A percentile compares a stretch with the other conserved stretches of the same genome.
Evolutionary conservation across 495 filamentous ascomycete species (phyloP).

Genomic region (Hyaloscypha bicolor): DNA sequence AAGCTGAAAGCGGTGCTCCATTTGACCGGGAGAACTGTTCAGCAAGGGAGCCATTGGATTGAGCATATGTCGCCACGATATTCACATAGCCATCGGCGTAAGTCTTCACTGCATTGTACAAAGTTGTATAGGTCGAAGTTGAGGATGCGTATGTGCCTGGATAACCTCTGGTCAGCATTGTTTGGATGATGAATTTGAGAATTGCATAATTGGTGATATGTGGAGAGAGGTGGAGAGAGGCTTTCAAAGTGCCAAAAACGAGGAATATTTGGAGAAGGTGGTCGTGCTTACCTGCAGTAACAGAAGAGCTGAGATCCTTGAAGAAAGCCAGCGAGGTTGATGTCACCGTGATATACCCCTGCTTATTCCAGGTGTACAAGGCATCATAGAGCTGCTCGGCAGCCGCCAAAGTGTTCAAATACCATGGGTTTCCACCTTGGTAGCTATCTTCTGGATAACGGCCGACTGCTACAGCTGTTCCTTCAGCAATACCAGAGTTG

Average conservation of each 20-base stretch:
- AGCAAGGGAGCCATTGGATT: slow-evolving; percentile 52
- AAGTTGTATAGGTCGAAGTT: slow-evolving; percentile 43
- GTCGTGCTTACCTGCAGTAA: slow-evolving; percentile 38
- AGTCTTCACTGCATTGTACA: slow-evolving; percentile 53
- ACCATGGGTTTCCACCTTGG: slow-evolving; percentile 49
- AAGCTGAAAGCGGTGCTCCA: slow-evolving; percentile 52
- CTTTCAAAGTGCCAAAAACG: neutral
- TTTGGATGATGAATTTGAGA: neutral
- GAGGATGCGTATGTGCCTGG: slow-evolving; percentile 44
- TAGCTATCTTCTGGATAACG: slow-evolving; percentile 65
- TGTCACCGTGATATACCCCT: slow-evolving; percentile 48
- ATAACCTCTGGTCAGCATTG: neutral
- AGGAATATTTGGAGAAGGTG: neutral
- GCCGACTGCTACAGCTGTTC: slow-evolving; percentile 58
- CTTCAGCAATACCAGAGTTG: slow-evolving; percentile 45
- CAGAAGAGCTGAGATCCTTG: slow-evolving; percentile 46
- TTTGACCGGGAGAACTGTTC: slow-evolving; percentile 59
- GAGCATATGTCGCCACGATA: slow-evolving; percentile 51
- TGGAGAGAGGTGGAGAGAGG: neutral
- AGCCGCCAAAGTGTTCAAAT: slow-evolving; percentile 53
- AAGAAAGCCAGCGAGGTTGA: slow-evolving; percentile 55
- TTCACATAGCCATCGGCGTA: slow-evolving; percentile 65
- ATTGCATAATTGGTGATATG: neutral
- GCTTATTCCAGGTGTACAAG: slow-evolving; percentile 53
- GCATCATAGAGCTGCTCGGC: slow-evolving; percentile 65